Percentiles rank a stretch among this genome's conserved stretches.
Conservation (phyloP, 2,329 filamentous ascomycete species). For the Trichoderma sp. region DNA sequence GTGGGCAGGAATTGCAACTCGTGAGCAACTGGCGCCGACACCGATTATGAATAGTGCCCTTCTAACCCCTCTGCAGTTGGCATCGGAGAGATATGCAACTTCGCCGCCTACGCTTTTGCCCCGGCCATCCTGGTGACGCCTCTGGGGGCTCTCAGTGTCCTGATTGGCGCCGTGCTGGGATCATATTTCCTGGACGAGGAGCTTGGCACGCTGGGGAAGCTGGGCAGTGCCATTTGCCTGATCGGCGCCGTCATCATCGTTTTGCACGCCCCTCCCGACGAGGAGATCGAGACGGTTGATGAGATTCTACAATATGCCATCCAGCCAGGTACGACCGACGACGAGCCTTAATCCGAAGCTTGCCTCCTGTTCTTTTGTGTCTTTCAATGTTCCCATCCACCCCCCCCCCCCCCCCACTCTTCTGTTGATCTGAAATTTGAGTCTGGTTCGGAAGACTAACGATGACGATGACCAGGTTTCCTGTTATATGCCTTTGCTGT, state of each 20-base stretch:
- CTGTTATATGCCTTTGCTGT: constrained; percentile 82
- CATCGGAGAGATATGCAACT: constrained; percentile 92
- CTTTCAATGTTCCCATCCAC: neutral
- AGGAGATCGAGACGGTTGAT: constrained; percentile 88
- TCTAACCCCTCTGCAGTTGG: constrained; percentile 64
- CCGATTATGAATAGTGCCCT: neutral
- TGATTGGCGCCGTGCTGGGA: constrained; percentile 92
- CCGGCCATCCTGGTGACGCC: constrained; percentile 98
- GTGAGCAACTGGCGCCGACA: constrained; percentile 52
- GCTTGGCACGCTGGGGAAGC: constrained; percentile 85
- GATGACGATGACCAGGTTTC: constrained; percentile 65
- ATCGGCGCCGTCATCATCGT: constrained; percentile 97
- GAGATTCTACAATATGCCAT: constrained; percentile 89
- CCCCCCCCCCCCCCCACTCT: neutral
- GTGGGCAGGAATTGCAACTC: constrained; percentile 92
- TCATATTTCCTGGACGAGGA: constrained; percentile 93
- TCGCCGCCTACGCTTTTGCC: constrained; percentile 96
- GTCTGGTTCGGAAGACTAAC: constrained; percentile 23
- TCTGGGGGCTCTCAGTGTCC: constrained; percentile 86
- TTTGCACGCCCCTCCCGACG: constrained; percentile 91
- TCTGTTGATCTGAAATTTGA: neutral
- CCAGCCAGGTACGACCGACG: constrained; percentile 68
- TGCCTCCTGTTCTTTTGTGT: neutral
- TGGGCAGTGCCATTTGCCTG: constrained; percentile 94
- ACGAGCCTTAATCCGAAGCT: constrained; percentile 30